A percentile compares a stretch with the other conserved stretches of the same genome.
Conservation (phyloP, 2,329 filamentous ascomycete genomes). For the Fusarium tupiense region DNA sequence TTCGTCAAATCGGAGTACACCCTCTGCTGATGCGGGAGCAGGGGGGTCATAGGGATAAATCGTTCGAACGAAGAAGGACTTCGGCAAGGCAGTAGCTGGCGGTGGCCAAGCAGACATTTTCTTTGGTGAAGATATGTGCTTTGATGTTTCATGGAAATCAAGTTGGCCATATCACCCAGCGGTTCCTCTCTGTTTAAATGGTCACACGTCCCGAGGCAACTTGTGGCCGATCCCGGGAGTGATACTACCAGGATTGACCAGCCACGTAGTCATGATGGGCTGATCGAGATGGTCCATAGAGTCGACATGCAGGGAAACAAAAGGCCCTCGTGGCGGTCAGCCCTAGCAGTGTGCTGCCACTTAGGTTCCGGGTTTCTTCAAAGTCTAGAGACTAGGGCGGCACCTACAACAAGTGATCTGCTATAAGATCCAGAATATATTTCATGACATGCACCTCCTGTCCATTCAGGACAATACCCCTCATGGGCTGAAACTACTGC, state of each 20-base stretch:
- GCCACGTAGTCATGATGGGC: too few species aligned
- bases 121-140: not conserved
- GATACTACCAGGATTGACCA: too few species aligned
- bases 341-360: not conserved
- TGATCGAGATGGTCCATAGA: too few species aligned
- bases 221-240: too few species aligned
- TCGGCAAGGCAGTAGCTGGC: too few species aligned
- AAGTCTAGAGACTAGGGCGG: accelerated
- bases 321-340: not conserved
- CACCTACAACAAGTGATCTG: accelerated
- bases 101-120: not conserved
- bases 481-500: not conserved
- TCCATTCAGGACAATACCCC: not conserved
- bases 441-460: not conserved
- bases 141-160: not conserved
- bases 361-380: accelerated
- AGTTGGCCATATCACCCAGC: not conserved
- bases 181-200: too few species aligned
- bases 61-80: not conserved
- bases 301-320: too few species aligned
- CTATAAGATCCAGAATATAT: not conserved
- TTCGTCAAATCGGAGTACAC: accelerated
- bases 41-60: not conserved
- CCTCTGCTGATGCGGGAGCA: not conserved
- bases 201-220: too few species aligned